phyloP scores from a whole-genome alignment of 23 red algal species.

The Chondrus crispus region DNA sequence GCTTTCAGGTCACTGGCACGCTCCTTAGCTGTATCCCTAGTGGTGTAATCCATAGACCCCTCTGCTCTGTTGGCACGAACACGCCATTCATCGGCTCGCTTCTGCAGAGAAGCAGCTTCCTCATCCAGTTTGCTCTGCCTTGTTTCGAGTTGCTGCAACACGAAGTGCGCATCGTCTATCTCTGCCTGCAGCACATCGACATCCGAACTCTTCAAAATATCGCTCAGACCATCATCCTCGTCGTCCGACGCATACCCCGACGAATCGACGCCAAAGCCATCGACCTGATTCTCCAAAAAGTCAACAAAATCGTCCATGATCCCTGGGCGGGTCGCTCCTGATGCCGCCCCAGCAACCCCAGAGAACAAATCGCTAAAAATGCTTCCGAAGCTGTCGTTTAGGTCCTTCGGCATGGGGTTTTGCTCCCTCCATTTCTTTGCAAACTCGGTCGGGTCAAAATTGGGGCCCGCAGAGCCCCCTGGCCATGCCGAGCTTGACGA shows the following conservation, averaged over 20 bases:
- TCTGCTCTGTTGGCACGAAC: background rate
- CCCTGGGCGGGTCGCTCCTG: slow-evolving; percentile 21
- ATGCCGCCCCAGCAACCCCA: slow-evolving; percentile 37
- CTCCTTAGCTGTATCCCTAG: slow-evolving; percentile 46
- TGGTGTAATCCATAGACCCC: slow-evolving; percentile 6
- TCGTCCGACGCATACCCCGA: background rate
- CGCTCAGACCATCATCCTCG: slow-evolving; percentile 65
- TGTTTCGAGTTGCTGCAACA: slow-evolving; percentile 50
- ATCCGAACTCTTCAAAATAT: slow-evolving; percentile 49
- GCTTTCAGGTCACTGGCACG: background rate
- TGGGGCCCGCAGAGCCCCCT: background rate
- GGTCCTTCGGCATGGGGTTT: slow-evolving; percentile 74
- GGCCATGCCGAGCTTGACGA: slow-evolving; percentile 27
- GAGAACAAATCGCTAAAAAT: slow-evolving; percentile 86
- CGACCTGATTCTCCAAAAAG: slow-evolving; percentile 84
- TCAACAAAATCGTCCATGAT: slow-evolving; percentile 88
- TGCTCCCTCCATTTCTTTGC: slow-evolving; percentile 36
- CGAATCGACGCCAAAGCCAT: slow-evolving; percentile 32
- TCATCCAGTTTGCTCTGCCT: slow-evolving; percentile 11
- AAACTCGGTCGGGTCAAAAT: slow-evolving; percentile 31
- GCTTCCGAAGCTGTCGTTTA: slow-evolving; percentile 73
- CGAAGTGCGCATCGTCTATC: slow-evolving; percentile 75
- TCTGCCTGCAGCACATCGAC: slow-evolving; percentile 75
- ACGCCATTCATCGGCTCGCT: slow-evolving; percentile 22
- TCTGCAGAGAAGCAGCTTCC: slow-evolving; percentile 7